phyloP scores from a whole-genome alignment of 176 grass and related monocot species.

The Carex cristatella region DNA sequence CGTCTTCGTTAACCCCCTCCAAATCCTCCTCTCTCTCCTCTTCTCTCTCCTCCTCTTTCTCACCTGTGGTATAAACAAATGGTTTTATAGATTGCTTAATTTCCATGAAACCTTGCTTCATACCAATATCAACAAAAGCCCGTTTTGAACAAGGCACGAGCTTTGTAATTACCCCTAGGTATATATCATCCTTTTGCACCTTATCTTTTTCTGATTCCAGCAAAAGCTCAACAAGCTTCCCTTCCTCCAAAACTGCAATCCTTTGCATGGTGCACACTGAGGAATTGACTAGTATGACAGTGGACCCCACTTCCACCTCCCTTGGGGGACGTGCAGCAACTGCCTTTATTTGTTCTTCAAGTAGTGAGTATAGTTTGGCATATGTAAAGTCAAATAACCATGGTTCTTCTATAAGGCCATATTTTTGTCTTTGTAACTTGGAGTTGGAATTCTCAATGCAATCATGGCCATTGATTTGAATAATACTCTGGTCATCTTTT shows the following conservation, averaged over 20 bases:
- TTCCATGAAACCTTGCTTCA: conserved; percentile 50
- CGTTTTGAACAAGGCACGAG: conserved; percentile 81
- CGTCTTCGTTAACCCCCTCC: conserved; percentile 41
- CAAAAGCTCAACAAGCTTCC: conserved; percentile 80
- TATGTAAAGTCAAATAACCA: conserved; percentile 64
- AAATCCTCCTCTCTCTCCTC: conserved; percentile 46
- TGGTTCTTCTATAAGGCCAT: conserved; percentile 74
- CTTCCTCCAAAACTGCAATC: conserved; percentile 92
- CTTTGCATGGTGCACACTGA: conserved; percentile 83
- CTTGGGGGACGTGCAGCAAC: conserved; percentile 22
- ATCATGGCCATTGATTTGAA: conserved; percentile 22
- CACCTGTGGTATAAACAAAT: conserved; percentile 68
- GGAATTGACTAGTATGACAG: conserved; percentile 90
- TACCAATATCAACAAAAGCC: conserved; percentile 97
- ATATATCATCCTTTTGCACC: conserved; percentile 91
- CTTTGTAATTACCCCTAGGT: conserved; percentile 79
- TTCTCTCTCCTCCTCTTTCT: conserved; percentile 32
- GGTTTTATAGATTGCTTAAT: conserved; percentile 74
- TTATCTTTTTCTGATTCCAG: conserved; percentile 81
- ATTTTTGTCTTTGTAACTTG: conserved; percentile 31
- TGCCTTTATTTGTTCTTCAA: conserved; percentile 18
- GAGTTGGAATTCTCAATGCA: conserved; percentile 19
- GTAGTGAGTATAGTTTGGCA: conserved; percentile 21
- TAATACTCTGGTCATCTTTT: conserved; percentile 27
- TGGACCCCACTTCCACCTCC: conserved; percentile 47